phyloP scores from a whole-genome alignment of 495 filamentous ascomycete species.

The Hyaloscypha finlandica region DNA sequence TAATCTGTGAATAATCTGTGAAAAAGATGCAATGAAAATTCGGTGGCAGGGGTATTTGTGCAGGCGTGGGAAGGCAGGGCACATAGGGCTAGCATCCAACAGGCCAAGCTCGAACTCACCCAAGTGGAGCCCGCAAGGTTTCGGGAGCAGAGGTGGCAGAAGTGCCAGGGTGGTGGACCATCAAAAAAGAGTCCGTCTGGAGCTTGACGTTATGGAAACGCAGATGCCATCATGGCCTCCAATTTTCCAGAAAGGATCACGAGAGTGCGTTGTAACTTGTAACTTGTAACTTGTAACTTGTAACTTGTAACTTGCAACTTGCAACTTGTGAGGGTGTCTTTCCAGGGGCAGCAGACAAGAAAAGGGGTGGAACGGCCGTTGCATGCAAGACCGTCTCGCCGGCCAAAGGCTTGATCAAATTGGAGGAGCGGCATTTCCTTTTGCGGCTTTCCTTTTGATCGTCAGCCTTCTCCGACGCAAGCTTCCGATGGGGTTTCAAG shows the following conservation, averaged over 20 bases:
- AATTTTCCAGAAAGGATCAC: too few relatives aligned
- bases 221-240: neutral
- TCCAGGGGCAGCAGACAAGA: neutral
- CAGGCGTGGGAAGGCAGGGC: neutral
- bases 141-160: neutral
- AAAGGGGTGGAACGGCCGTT: neutral
- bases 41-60: neutral
- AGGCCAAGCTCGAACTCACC: neutral
- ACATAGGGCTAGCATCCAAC: neutral
- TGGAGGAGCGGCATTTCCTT: neutral
- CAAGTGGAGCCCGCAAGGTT: neutral
- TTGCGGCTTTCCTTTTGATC: neutral
- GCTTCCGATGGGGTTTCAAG: neutral
- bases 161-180: neutral
- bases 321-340: too few relatives aligned
- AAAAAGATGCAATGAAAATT: neutral
- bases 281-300: too few relatives aligned
- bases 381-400: neutral
- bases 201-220: slow-evolving; percentile 1
- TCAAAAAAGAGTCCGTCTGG: neutral
- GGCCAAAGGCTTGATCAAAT: neutral
- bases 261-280: too few relatives aligned
- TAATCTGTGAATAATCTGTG: neutral
- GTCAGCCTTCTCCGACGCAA: neutral
- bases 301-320: too few relatives aligned